Base-by-base conservation (phyloP, 495 filamentous ascomycete genomes). In the Talaromyces proteolyticus region DNA sequence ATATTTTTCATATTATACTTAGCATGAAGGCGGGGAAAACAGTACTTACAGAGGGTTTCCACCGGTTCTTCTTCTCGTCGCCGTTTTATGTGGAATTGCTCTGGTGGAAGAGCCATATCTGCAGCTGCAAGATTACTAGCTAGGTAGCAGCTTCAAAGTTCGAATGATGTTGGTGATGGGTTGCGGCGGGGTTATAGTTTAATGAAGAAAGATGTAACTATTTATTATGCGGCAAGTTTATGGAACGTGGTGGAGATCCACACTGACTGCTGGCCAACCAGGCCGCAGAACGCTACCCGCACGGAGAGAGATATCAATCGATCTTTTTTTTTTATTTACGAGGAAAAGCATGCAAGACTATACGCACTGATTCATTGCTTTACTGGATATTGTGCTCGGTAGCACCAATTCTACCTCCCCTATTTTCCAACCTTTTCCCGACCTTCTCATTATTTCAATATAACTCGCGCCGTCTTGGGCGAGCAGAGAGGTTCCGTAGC, bases 31-130 rank as follows among this genome's bases (percentile, higher is more conserved):
- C 6, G 50, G 24, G 52, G 47, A 20, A 53, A 48, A 21, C 20
- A 26, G 48, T 34, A 60, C 74, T 53, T 74, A 80, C 76, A 80
- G 50, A 80, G 61, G 24, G 73, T 71, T 40, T 80, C 76, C 11
- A 79, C 69, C 5, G 77, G 76, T 19, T 79, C 77, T 52, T 80
- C 77, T 39, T 76, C 74, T 18, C 74, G 73, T n/a, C 74, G 74
- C 17, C 77, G 69, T 58, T 80, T 80, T 58, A 80, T 74, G 7
- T 69, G 73, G 39, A 80, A 76, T 18, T 74, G 73, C 51, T 79
- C 77, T 24, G 75, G 77, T 74, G 75, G 34, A 75, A 57, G 18
- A 41, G 69, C 42, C 76, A 79, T 17, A n/a, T n/a, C n/a, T n/a
- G n/a, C n/a, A n/a, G n/a, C n/a, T n/a, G n/a, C n/a, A n/a, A n/a